Evolutionary conservation across 2,329 filamentous ascomycete genomes (phyloP).

Genomic region (Sporothrix brasiliensis): DNA sequence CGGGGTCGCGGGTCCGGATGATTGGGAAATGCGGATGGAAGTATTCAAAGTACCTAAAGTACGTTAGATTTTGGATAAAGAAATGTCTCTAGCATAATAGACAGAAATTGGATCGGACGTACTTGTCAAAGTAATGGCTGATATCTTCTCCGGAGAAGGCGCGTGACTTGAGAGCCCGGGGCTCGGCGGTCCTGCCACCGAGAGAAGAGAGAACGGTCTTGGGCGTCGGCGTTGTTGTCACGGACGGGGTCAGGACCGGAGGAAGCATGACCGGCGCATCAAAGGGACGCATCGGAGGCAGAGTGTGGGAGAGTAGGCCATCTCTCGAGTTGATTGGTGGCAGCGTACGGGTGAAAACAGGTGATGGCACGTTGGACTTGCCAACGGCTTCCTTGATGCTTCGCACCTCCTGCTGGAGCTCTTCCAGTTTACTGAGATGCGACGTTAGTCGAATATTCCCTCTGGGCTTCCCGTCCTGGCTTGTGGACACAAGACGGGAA

Average conservation of each 20-base stretch:
- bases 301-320: conserved; percentile 31
- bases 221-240: conserved; percentile 35
- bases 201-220: conserved; percentile 29
- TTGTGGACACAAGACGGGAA: background rate
- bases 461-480: background rate
- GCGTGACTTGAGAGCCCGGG: conserved; percentile 52
- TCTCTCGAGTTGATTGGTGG: conserved; percentile 35
- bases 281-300: conserved; percentile 36
- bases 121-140: conserved; percentile 60
- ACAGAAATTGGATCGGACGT: conserved; percentile 29
- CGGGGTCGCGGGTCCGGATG: conserved; percentile 53
- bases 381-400: conserved; percentile 58
- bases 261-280: conserved; percentile 35
- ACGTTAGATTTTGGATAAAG: background rate
- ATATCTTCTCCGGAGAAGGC: conserved; percentile 57
- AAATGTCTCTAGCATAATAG: background rate
- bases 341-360: conserved; percentile 36
- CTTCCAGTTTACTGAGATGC: conserved; percentile 56
- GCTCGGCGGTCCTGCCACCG: conserved; percentile 38
- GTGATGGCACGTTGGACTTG: conserved; percentile 35
- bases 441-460: conserved; percentile 11
- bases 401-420: conserved; percentile 58
- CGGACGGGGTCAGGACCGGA: conserved; percentile 34
- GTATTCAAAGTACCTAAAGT: conserved; percentile 52
- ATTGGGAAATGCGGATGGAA: conserved; percentile 59